phyloP scores from a whole-genome alignment of 2,329 filamentous ascomycete species.

The Aspergillus sp. region DNA sequence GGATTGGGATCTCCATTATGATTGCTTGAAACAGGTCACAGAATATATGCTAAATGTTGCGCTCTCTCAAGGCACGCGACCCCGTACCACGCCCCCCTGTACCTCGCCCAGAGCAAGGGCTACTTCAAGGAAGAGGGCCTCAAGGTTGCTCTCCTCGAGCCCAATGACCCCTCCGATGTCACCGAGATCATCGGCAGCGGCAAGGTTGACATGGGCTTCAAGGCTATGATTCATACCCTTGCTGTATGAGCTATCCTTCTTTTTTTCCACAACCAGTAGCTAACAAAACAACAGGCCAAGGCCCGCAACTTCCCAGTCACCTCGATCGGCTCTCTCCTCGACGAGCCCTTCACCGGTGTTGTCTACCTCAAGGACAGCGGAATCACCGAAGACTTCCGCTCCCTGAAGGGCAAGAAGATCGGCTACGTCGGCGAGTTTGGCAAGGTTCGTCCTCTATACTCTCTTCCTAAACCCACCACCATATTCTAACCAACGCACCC shows the following conservation, averaged over 20 bases:
- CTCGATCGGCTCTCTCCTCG: conserved; percentile 73
- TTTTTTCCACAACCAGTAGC: neutral
- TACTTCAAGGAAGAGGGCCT: conserved; percentile 74
- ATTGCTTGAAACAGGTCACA: conserved; percentile 2
- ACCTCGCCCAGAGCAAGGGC: conserved; percentile 73
- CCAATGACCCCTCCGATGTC: conserved; percentile 78
- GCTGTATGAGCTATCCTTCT: conserved; percentile 53
- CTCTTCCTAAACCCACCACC: neutral
- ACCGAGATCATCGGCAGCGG: conserved; percentile 77
- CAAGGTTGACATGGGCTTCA: conserved; percentile 77
- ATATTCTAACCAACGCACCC: neutral
- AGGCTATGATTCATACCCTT: conserved; percentile 81
- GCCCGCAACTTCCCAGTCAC: conserved; percentile 72
- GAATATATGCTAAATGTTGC: conserved; percentile 31
- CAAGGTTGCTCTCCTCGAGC: conserved; percentile 75
- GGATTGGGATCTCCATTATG: conserved; percentile 22
- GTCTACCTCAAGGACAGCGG: conserved; percentile 74
- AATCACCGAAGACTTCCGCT: conserved; percentile 73
- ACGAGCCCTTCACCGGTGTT: conserved; percentile 78
- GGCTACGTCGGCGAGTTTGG: conserved; percentile 80
- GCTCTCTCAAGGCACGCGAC: conserved; percentile 67
- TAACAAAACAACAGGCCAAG: conserved; percentile 58
- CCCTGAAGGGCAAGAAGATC: conserved; percentile 73
- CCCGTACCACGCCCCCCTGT: conserved; percentile 76
- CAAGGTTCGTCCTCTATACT: conserved; percentile 48